A percentile compares a stretch with the other conserved stretches of the same genome.
These are phyloP conservation scores for Ajuga chamaepitys DNA, from an alignment of 257 asterid genomes.

Conservation along the genomic window DNA sequence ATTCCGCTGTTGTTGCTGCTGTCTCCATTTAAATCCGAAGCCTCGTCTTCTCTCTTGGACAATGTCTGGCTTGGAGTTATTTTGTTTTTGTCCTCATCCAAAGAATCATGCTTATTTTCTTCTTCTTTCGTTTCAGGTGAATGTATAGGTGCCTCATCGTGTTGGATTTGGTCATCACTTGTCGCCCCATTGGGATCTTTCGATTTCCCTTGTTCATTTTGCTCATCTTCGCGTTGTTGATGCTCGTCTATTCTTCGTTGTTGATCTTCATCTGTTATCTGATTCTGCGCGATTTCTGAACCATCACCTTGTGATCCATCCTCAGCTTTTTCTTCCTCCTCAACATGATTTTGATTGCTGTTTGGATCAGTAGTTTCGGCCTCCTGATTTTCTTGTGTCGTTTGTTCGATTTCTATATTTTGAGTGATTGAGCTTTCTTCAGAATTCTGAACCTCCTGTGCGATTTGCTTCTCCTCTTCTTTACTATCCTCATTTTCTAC, in stretches of 20 bases:
- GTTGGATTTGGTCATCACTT: slow-evolving; percentile 50
- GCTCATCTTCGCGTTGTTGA: slow-evolving; percentile 55
- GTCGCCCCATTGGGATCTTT: slow-evolving; percentile 40
- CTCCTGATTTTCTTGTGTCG: not conserved
- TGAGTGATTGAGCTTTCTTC: slow-evolving; percentile 48
- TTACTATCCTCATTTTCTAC: slow-evolving; percentile 6
- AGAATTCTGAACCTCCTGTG: slow-evolving; percentile 31
- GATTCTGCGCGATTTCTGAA: slow-evolving; percentile 18
- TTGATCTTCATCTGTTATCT: slow-evolving; percentile 58
- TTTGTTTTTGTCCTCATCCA: not conserved
- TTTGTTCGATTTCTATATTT: slow-evolving; percentile 27
- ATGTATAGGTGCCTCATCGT: slow-evolving; percentile 38
- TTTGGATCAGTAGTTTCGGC: slow-evolving; percentile 8
- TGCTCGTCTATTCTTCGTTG: slow-evolving; percentile 46
- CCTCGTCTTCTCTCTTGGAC: not conserved
- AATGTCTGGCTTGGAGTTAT: not conserved
- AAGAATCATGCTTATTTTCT: not conserved
- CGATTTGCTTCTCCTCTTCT: slow-evolving; percentile 34
- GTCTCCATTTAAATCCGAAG: slow-evolving; percentile 18
- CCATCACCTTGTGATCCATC: not conserved
- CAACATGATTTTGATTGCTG: not conserved
- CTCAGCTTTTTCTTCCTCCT: slow-evolving; percentile 11
- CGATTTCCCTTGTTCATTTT: slow-evolving; percentile 23
- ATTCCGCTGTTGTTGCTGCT: slow-evolving; percentile 17
- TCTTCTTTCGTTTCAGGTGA: slow-evolving; percentile 5